Percentiles rank a stretch among this genome's conserved stretches.
These are phyloP conservation scores for Podospora conica DNA, from an alignment of 495 filamentous ascomycete genomes.

Conservation along the genomic window DNA sequence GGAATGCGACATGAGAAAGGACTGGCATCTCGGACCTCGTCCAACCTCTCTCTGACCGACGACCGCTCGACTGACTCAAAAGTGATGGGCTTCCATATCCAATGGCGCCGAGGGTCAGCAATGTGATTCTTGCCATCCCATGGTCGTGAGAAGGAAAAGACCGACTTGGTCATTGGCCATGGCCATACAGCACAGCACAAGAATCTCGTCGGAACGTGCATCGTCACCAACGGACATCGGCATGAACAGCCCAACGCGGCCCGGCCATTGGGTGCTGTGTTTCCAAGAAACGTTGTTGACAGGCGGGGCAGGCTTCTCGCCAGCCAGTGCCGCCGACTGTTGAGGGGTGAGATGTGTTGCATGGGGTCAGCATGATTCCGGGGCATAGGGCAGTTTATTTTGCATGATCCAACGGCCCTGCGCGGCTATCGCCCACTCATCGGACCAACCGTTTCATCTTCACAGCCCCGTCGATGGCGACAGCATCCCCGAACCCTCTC, in stretches of 20 bases:
- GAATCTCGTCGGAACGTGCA: background rate
- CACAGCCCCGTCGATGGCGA: background rate
- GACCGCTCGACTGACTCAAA: background rate
- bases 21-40: background rate
- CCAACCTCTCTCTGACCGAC: background rate
- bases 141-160: background rate
- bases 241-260: background rate
- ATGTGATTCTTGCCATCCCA: background rate
- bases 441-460: conserved; percentile 15
- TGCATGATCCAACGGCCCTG: background rate
- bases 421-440: conserved; percentile 10
- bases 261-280: conserved; percentile 6
- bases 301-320: background rate
- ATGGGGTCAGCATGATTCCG: conserved; percentile 9
- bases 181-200: background rate
- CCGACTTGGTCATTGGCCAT: background rate
- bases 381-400: conserved; percentile 1
- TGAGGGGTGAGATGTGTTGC: conserved; percentile 2
- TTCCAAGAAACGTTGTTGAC: conserved; percentile 2
- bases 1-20: background rate
- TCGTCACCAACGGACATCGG: background rate
- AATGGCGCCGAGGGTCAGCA: background rate
- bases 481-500: background rate
- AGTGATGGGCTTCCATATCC: background rate
- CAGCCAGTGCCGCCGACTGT: background rate